Evolutionary conservation across 2,329 filamentous ascomycete genomes (phyloP).

Genomic region (Aspergillus tanneri): DNA sequence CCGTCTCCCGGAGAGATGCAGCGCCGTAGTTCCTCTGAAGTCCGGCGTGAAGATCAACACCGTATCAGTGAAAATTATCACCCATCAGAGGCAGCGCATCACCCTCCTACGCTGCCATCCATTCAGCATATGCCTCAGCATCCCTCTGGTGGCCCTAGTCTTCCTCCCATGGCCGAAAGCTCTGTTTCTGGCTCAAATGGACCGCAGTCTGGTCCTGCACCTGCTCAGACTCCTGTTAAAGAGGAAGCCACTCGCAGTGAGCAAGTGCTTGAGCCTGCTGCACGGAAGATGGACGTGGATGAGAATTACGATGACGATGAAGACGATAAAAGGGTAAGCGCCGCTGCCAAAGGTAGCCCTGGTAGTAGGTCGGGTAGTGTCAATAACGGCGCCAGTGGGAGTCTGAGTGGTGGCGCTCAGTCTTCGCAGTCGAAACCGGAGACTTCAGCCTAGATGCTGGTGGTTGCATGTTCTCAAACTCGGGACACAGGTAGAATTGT

Average conservation of each 20-base stretch:
- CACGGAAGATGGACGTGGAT: constrained; percentile 93
- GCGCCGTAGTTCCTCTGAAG: constrained; percentile 75
- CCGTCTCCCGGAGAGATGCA: constrained; percentile 69
- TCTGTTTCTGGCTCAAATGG: constrained; percentile 42
- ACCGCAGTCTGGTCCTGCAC: constrained; percentile 38
- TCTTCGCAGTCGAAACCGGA: constrained; percentile 36
- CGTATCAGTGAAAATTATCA: constrained; percentile 78
- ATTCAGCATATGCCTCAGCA: constrained; percentile 47
- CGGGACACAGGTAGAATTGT: constrained; percentile 17
- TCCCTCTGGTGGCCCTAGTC: constrained; percentile 54
- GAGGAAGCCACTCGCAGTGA: constrained; percentile 56
- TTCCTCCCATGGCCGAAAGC: constrained; percentile 56
- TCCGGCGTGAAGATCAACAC: constrained; percentile 66
- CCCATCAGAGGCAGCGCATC: constrained; percentile 88
- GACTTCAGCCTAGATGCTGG: constrained; percentile 29
- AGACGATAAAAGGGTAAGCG: constrained; percentile 64
- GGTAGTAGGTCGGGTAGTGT: constrained; percentile 30
- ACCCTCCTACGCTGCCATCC: constrained; percentile 64
- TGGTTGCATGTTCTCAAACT: no score
- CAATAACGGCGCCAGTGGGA: constrained; percentile 28
- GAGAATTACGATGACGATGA: constrained; percentile 96
- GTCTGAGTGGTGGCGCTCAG: constrained; percentile 26
- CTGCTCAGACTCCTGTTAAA: constrained; percentile 53
- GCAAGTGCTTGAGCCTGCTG: constrained; percentile 71
- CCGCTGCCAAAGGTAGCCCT: constrained; percentile 37